phyloP scores from a whole-genome alignment of 2,329 filamentous ascomycete genomes.

The Paracoccidioides lutzii region DNA sequence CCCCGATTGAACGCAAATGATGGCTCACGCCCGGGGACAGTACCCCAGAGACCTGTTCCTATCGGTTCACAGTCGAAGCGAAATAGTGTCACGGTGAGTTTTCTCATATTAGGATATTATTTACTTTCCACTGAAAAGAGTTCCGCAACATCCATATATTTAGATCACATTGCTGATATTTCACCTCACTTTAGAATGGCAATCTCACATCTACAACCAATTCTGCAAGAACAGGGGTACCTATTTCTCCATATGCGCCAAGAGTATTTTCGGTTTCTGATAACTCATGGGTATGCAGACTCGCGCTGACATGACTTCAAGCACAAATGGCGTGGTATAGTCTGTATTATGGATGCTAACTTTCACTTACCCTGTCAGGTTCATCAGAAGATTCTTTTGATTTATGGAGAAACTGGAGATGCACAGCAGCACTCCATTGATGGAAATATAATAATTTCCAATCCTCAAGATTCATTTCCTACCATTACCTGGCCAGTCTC shows the following conservation, averaged over 20 bases:
- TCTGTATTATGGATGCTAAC: slow-evolving; percentile 7
- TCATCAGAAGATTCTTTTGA: slow-evolving; percentile 75
- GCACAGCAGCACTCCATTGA: slow-evolving; percentile 55
- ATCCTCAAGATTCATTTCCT: slow-evolving; percentile 77
- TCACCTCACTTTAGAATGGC: slow-evolving; percentile 20
- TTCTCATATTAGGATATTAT: neutral
- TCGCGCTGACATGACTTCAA: neutral
- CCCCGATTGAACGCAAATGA: slow-evolving; percentile 40
- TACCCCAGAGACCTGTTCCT: slow-evolving; percentile 35
- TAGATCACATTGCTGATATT: neutral
- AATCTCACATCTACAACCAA: slow-evolving; percentile 23
- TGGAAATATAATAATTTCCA: slow-evolving; percentile 64
- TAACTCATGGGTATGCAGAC: slow-evolving; percentile 63
- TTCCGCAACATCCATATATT: neutral
- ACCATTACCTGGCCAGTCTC: slow-evolving; percentile 74
- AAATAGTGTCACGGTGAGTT: slow-evolving; percentile 32
- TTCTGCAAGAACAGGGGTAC: slow-evolving; percentile 39
- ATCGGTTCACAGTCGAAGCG: slow-evolving; percentile 27
- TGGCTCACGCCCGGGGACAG: slow-evolving; percentile 27
- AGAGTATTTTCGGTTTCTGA: slow-evolving; percentile 66
- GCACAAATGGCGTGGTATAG: too few species aligned
- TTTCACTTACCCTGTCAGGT: slow-evolving; percentile 43
- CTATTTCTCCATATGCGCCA: slow-evolving; percentile 68
- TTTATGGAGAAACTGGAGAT: slow-evolving; percentile 72
- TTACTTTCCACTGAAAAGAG: neutral